phyloP scores from a whole-genome alignment of 768 basidiomycete genomes.

The Russula virescens region DNA sequence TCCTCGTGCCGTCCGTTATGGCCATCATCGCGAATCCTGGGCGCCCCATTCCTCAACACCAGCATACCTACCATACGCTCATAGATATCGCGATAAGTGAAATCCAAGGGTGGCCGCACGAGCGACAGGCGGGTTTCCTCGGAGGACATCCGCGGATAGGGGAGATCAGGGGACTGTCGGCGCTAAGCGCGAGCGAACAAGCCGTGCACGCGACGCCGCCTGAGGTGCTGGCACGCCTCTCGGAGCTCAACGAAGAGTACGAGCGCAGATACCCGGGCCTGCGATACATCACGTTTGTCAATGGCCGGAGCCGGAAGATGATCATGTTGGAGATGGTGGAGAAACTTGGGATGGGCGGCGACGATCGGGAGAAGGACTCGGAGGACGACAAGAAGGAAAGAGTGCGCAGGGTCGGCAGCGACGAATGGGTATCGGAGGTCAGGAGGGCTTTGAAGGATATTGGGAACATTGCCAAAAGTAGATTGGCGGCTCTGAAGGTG shows the following conservation, averaged over 20 bases:
- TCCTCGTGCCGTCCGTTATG: conserved; percentile 54
- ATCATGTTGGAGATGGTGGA: conserved; percentile 81
- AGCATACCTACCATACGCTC: conserved; percentile 43
- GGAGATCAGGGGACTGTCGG: conserved; percentile 68
- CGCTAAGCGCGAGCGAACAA: conserved; percentile 77
- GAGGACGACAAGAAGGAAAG: conserved; percentile 32
- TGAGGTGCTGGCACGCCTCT: conserved; percentile 66
- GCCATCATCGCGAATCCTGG: conserved; percentile 34
- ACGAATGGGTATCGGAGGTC: conserved; percentile 62
- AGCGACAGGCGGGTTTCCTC: conserved; percentile 57
- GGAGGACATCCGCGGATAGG: conserved; percentile 88
- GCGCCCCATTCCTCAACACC: not conserved
- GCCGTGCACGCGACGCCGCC: conserved; percentile 57
- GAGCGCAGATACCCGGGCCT: conserved; percentile 68
- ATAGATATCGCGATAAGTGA: conserved; percentile 47
- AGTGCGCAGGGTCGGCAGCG: conserved; percentile 35
- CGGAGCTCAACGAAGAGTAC: conserved; percentile 71
- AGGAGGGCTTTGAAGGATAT: conserved; percentile 68
- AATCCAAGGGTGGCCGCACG: conserved; percentile 48
- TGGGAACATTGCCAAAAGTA: conserved; percentile 68
- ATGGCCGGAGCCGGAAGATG: conserved; percentile 64
- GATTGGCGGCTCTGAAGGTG: conserved; percentile 45
- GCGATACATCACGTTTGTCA: conserved; percentile 90
- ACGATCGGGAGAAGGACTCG: conserved; percentile 39
- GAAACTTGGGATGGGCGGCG: conserved; percentile 43